These are phyloP conservation scores for Mortierella claussenii DNA, from an alignment of 192 early-diverging fungal genomes.

Conservation along the genomic window DNA sequence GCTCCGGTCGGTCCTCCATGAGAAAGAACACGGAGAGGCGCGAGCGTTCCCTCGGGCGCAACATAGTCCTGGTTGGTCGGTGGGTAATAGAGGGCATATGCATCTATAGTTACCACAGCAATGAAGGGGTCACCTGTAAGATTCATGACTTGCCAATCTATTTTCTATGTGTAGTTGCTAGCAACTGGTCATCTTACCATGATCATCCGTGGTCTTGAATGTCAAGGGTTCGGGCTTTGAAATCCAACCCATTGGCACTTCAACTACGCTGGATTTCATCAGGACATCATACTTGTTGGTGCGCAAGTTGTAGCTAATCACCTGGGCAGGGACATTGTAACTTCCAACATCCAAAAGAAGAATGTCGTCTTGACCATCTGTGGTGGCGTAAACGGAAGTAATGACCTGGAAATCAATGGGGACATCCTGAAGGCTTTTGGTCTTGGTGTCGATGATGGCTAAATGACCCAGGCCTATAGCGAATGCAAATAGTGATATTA, in stretches of 20 bases:
- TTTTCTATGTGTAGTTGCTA: not conserved
- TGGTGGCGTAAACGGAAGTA: slow-evolving; percentile 14
- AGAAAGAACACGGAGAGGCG: slow-evolving; percentile 74
- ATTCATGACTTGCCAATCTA: not conserved
- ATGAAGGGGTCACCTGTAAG: not conserved
- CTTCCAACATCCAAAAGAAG: slow-evolving; percentile 39
- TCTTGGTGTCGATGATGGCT: slow-evolving; percentile 31
- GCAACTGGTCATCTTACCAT: too few species aligned
- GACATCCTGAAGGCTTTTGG: slow-evolving; percentile 33
- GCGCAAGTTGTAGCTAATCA: slow-evolving; percentile 38
- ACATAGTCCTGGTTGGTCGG: slow-evolving; percentile 69
- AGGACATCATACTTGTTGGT: slow-evolving; percentile 35
- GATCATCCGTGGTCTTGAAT: slow-evolving; percentile 67
- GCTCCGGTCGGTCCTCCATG: slow-evolving; percentile 79
- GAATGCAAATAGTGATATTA: not conserved
- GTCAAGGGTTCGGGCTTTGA: slow-evolving; percentile 70
- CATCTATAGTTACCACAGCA: slow-evolving; percentile 14
- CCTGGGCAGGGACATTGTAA: slow-evolving; percentile 31
- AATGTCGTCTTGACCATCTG: slow-evolving; percentile 26
- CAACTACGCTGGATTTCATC: slow-evolving; percentile 42
- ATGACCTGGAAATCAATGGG: slow-evolving; percentile 42
- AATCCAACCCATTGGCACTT: slow-evolving; percentile 57
- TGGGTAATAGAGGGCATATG: slow-evolving; percentile 70
- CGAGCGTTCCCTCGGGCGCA: slow-evolving; percentile 61
- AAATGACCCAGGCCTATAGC: slow-evolving; percentile 27